Evolutionary conservation across 2,329 filamentous ascomycete species (phyloP).

Genomic region (Apiospora malaysiana): DNA sequence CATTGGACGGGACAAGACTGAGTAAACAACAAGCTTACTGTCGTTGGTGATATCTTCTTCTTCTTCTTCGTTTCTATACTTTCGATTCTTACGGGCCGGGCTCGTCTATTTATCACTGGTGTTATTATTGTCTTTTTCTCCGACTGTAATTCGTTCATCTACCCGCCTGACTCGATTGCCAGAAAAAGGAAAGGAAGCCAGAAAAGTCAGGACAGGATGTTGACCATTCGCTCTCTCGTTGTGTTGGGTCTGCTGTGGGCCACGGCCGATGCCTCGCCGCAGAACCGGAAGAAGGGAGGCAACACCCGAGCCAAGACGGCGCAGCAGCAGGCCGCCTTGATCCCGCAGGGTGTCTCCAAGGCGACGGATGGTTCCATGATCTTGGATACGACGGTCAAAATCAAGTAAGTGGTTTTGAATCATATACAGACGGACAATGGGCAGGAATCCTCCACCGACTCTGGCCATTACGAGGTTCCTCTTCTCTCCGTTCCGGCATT

Average conservation of each 20-base stretch:
- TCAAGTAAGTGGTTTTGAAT: conserved; percentile 50
- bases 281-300: conserved; percentile 27
- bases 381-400: conserved; percentile 58
- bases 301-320: conserved; percentile 31
- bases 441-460: no score
- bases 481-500: no score
- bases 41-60: conserved; percentile 13
- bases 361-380: conserved; percentile 62
- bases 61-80: neutral
- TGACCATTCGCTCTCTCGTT: conserved; percentile 36
- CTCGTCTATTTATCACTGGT: neutral
- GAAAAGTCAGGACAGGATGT: conserved; percentile 31
- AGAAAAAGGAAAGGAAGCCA: conserved; percentile 19
- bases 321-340: conserved; percentile 34
- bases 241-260: conserved; percentile 29
- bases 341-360: conserved; percentile 44
- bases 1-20: neutral
- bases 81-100: conserved; percentile 16
- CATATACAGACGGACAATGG: neutral
- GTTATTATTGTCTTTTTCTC: neutral
- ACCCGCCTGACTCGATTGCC: neutral
- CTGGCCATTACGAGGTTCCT: no score
- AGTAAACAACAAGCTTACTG: conserved; percentile 7
- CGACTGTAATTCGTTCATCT: neutral
- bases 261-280: conserved; percentile 33